Evolutionary conservation across 2,329 filamentous ascomycete genomes (phyloP), one percentile per base, ranked within the genome.

Genomic region (Colletotrichum paranaense): DNA sequence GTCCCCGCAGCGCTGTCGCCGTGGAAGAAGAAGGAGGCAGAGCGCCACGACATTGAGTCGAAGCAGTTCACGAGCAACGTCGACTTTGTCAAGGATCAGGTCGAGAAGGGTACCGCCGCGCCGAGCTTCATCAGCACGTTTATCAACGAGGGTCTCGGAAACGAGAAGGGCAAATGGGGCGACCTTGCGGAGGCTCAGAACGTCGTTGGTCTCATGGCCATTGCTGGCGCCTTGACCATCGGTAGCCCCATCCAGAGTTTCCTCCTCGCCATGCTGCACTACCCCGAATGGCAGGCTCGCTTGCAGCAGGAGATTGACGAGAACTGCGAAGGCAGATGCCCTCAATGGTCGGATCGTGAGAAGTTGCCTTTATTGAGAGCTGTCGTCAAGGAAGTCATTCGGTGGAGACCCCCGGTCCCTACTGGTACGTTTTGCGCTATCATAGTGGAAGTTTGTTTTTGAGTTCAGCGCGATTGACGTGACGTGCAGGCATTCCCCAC

Each of bases 321-420:
- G 14, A 80, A 83, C 8, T 81, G 81, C 57, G 82, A 81, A 12
- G 79, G 83, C 1, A 79, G 80, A 26, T 84, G 87, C 66, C 87
- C 88, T 0, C 80, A 82, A 65, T 87, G 87, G 81, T 24, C 59
- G 6, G 80, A 82, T 49, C 78, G 81, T 14, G 78, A 81, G 6
- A 79, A 80, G 14, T 74, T 86, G 57, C 84, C 84, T 9, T 77
- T 80, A 26, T 76, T 84, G n/a, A 79, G 83, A 22, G 84, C 84
- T 5, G 78, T 83, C 11, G 80, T 85, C 68, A 83, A 77, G 67
- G 81, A 90, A 78, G 82, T 84, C 0, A 81, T 89, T 24, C 83
- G 88, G n/a, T 90, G 87, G 86, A 82, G 87, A 64, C 87, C 87
- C 32, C 86, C 87, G 4, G 87, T 89, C 11, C 87, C 88, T 5